Conservation (phyloP, 2,329 filamentous ascomycete genomes). For the Pseudocercospora vitis region DNA sequence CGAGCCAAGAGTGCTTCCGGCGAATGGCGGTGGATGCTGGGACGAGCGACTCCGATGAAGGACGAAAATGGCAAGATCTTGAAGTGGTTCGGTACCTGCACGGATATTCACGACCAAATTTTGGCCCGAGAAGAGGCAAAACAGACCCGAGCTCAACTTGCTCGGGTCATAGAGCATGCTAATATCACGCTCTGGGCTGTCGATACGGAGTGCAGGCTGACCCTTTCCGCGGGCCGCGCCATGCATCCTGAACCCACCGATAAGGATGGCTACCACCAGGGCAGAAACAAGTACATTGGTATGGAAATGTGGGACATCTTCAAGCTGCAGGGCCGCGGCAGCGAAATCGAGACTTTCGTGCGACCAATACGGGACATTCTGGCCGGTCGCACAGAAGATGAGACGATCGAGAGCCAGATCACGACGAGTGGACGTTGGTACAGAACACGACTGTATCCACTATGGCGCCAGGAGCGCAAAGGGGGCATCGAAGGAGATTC, state of each 20-base stretch:
- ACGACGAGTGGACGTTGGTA: constrained; percentile 65
- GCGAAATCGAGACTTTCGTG: constrained; percentile 47
- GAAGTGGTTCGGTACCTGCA: constrained; percentile 80
- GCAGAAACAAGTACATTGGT: constrained; percentile 49
- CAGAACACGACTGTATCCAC: constrained; percentile 68
- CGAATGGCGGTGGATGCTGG: constrained; percentile 77
- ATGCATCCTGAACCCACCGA: constrained; percentile 30
- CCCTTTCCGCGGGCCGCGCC: constrained; percentile 66
- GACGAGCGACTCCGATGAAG: constrained; percentile 64
- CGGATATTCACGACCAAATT: constrained; percentile 74
- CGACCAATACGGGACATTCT: constrained; percentile 65
- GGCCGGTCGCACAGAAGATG: constrained; percentile 58
- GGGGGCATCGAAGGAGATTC: constrained; percentile 53
- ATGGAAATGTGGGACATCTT: constrained; percentile 67
- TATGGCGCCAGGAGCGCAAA: constrained; percentile 57
- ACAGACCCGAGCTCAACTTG: constrained; percentile 67
- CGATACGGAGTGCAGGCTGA: constrained; percentile 61
- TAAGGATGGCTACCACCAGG: constrained; percentile 3
- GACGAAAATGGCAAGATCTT: constrained; percentile 68
- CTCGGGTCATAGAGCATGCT: constrained; percentile 72
- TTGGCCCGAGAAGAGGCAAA: constrained; percentile 66
- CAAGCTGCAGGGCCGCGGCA: constrained; percentile 31
- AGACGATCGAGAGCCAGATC: constrained; percentile 62
- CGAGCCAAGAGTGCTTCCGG: constrained; percentile 66
- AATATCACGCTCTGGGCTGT: constrained; percentile 75